These are phyloP conservation scores for Nakaseomyces glabratus DNA, from an alignment of 1,139 yeast species.

Conservation along the genomic window DNA sequence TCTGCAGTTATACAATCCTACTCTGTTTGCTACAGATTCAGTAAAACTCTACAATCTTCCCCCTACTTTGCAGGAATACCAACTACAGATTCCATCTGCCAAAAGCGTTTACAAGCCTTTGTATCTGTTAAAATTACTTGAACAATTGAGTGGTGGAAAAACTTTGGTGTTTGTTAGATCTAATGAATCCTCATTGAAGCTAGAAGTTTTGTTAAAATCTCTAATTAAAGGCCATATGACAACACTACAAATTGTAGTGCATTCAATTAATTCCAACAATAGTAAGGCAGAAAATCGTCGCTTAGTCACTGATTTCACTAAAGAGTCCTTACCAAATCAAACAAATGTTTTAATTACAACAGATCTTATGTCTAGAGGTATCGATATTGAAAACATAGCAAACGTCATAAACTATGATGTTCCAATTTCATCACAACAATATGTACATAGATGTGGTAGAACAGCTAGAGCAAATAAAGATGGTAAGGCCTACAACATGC, in stretches of 20 bases:
- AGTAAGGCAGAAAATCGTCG: slow-evolving; percentile 40
- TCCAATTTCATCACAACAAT: slow-evolving; percentile 83
- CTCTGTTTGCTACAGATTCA: slow-evolving; percentile 62
- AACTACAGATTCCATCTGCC: slow-evolving; percentile 44
- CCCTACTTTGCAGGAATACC: slow-evolving; percentile 42
- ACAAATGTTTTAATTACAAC: slow-evolving; percentile 67
- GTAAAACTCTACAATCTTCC: slow-evolving; percentile 47
- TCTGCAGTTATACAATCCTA: slow-evolving; percentile 58
- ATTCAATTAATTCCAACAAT: slow-evolving; percentile 44
- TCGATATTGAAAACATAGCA: slow-evolving; percentile 64
- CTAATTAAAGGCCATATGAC: slow-evolving; percentile 15
- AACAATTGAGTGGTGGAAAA: slow-evolving; percentile 9
- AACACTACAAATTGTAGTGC: slow-evolving; percentile 8
- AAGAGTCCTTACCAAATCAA: slow-evolving; percentile 5
- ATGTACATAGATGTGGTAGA: slow-evolving; percentile 92
- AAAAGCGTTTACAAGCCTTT: slow-evolving; percentile 66
- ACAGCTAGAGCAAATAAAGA: slow-evolving; percentile 82
- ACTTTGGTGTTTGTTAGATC: slow-evolving; percentile 71
- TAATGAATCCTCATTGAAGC: slow-evolving; percentile 75
- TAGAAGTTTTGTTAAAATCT: slow-evolving; percentile 50
- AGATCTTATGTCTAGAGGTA: slow-evolving; percentile 91
- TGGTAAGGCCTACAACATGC: slow-evolving; percentile 66
- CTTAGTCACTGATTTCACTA: slow-evolving; percentile 48
- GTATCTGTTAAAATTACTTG: slow-evolving; percentile 49
- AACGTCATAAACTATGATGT: slow-evolving; percentile 84